Conservation (phyloP, 768 basidiomycete species). For the Tricholoma hemisulphureum region DNA sequence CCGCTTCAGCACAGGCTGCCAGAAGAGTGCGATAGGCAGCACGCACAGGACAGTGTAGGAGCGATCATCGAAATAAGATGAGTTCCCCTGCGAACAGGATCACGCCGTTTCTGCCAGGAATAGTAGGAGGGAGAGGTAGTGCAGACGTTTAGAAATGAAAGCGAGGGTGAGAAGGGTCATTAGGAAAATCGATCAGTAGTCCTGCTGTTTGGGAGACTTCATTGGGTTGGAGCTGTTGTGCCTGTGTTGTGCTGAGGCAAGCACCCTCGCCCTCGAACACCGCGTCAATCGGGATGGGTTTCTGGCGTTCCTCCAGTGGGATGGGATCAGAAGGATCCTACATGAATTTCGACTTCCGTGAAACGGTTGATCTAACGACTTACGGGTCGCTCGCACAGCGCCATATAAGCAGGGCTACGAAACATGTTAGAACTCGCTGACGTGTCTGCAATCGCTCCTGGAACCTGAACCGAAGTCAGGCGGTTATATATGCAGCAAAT, state of each 20-base stretch:
- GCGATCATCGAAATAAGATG: constrained; percentile 19
- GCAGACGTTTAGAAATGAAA: constrained; percentile 22
- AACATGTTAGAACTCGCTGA: not conserved
- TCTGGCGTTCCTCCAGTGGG: not conserved
- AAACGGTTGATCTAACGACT: too few relatives aligned
- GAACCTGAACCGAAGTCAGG: too few relatives aligned
- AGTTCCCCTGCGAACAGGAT: constrained; percentile 17
- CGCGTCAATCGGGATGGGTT: not conserved
- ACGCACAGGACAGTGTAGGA: constrained; percentile 17
- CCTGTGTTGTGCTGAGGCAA: too few relatives aligned
- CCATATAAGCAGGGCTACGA: too few relatives aligned
- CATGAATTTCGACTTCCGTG: not conserved
- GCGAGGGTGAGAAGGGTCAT: constrained; percentile 24
- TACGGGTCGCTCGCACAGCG: not conserved
- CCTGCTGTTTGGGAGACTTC: not conserved
- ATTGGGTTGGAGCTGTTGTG: not conserved
- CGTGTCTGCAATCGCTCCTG: too few relatives aligned
- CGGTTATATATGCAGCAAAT: too few relatives aligned
- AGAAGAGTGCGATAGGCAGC: constrained; percentile 19
- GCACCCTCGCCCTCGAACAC: not conserved
- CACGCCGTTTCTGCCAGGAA: constrained; percentile 23
- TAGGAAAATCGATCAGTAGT: constrained; percentile 27
- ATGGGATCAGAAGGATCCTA: not conserved
- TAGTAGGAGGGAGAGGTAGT: constrained; percentile 25
- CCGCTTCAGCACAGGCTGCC: constrained; percentile 12